Evolutionary conservation across 2,329 filamentous ascomycete genomes (phyloP).

Genomic region (Raffaelea ambrosiae): DNA sequence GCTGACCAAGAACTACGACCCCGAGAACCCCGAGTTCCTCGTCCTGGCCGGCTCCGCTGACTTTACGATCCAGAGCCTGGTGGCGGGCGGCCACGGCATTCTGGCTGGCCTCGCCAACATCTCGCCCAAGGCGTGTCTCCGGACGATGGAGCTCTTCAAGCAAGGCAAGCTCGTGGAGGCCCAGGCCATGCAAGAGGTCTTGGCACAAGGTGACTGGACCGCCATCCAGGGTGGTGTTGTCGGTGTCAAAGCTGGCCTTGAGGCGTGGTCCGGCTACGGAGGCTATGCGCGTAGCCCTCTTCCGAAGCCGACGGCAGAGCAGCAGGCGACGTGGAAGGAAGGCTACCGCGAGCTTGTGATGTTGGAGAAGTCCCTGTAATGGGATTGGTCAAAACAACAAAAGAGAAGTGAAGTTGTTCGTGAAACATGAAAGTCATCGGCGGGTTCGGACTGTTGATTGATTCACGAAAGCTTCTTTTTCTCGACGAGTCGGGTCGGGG

Average conservation of each 20-base stretch:
- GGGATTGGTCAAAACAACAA: too few relatives aligned
- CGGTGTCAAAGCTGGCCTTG: conserved; percentile 60
- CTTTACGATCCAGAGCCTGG: conserved; percentile 60
- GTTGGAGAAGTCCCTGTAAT: conserved; percentile 41
- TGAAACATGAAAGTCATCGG: too few relatives aligned
- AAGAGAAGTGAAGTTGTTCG: too few relatives aligned
- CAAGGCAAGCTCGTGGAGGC: conserved; percentile 51
- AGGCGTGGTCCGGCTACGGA: conserved; percentile 61
- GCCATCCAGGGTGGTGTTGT: conserved; percentile 65
- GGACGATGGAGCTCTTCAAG: conserved; percentile 51
- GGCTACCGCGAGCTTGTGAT: conserved; percentile 43
- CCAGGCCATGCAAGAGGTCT: conserved; percentile 52
- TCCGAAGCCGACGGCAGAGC: conserved; percentile 40
- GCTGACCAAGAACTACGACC: conserved; percentile 20
- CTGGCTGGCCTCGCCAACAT: conserved; percentile 67
- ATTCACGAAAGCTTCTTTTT: too few relatives aligned
- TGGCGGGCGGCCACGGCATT: conserved; percentile 62
- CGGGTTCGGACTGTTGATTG: too few relatives aligned
- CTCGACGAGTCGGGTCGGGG: too few relatives aligned
- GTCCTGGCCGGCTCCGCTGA: conserved; percentile 67
- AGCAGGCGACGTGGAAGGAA: conserved; percentile 44
- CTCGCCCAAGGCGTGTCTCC: conserved; percentile 56
- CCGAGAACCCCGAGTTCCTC: conserved; percentile 45
- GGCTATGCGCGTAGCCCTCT: conserved; percentile 39
- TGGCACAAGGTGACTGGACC: conserved; percentile 64